phyloP scores from a whole-genome alignment of 192 early-diverging fungal species.

The Linnemannia exigua region DNA sequence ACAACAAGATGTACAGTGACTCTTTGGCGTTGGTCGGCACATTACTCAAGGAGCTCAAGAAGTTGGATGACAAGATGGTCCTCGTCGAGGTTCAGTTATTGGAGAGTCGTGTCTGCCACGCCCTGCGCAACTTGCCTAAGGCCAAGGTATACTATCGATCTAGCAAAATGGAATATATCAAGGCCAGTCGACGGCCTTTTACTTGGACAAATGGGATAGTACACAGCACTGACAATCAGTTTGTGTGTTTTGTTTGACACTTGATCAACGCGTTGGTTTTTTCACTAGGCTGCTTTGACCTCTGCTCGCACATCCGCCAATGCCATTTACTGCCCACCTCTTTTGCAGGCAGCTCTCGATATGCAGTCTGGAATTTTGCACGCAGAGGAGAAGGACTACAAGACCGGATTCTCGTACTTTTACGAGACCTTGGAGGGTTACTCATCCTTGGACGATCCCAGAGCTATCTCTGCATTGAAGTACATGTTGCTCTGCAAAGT shows the following conservation, averaged over 20 bases:
- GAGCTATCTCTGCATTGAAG: constrained; percentile 92
- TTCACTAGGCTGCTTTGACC: constrained; percentile 87
- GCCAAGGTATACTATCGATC: constrained; percentile 72
- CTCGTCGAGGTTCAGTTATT: constrained; percentile 97
- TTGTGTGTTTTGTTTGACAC: background rate
- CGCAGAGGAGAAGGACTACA: constrained; percentile 99
- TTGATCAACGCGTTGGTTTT: too few species aligned
- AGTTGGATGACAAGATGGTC: constrained; percentile 98
- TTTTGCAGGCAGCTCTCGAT: constrained; percentile 96
- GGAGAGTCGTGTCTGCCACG: constrained; percentile 95
- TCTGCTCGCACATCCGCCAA: constrained; percentile 97
- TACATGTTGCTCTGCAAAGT: constrained; percentile 99
- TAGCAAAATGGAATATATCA: background rate
- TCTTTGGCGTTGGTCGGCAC: constrained; percentile 85
- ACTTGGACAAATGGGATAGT: background rate
- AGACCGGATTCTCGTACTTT: constrained; percentile 97
- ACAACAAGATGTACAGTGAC: constrained; percentile 97
- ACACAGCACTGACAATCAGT: background rate
- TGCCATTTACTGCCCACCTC: constrained; percentile 96
- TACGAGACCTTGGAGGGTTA: constrained; percentile 98
- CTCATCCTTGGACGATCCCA: constrained; percentile 88
- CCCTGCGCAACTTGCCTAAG: constrained; percentile 93
- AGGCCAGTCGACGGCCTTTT: background rate
- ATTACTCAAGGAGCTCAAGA: constrained; percentile 97
- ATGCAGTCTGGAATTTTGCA: constrained; percentile 98